Evolutionary conservation across 768 basidiomycete genomes (phyloP).

Genomic region (Macrolepiota dolichaula): DNA sequence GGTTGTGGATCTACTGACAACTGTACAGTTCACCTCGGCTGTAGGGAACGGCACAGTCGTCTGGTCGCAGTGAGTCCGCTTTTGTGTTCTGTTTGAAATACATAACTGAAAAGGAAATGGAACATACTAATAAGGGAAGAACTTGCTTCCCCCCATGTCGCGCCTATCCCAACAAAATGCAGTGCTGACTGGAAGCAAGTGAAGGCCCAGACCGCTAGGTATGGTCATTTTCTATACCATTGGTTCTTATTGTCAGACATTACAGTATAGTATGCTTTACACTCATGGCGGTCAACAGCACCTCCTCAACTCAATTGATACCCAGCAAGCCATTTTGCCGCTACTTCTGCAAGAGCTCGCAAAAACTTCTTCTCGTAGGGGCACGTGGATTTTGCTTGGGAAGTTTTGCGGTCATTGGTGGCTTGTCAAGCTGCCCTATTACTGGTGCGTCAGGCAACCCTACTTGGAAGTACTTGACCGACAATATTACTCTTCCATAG

Average conservation of each 20-base stretch:
- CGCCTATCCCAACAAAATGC: too few relatives aligned
- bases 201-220: slow-evolving; percentile 95
- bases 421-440: slow-evolving; percentile 89
- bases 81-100: too few relatives aligned
- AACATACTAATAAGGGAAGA: too few relatives aligned
- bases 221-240: background rate
- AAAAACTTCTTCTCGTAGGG: slow-evolving; percentile 47
- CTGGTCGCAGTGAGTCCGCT: too few relatives aligned
- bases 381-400: slow-evolving; percentile 98
- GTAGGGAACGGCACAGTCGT: too few relatives aligned
- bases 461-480: background rate
- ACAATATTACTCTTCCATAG: slow-evolving; percentile 31
- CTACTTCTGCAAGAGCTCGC: background rate
- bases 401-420: slow-evolving; percentile 88
- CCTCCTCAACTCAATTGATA: slow-evolving; percentile 94
- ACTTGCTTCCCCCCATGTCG: too few relatives aligned
- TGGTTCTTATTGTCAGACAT: slow-evolving; percentile 10
- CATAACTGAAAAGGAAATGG: too few relatives aligned
- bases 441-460: slow-evolving; percentile 29
- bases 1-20: too few relatives aligned
- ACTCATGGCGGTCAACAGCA: slow-evolving; percentile 49
- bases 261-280: slow-evolving; percentile 70
- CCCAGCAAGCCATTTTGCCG: slow-evolving; percentile 48
- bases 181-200: slow-evolving; percentile 41
- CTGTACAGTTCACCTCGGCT: too few relatives aligned